Conservation (phyloP, 768 basidiomycete genomes). For the Phylloporus sp. region DNA sequence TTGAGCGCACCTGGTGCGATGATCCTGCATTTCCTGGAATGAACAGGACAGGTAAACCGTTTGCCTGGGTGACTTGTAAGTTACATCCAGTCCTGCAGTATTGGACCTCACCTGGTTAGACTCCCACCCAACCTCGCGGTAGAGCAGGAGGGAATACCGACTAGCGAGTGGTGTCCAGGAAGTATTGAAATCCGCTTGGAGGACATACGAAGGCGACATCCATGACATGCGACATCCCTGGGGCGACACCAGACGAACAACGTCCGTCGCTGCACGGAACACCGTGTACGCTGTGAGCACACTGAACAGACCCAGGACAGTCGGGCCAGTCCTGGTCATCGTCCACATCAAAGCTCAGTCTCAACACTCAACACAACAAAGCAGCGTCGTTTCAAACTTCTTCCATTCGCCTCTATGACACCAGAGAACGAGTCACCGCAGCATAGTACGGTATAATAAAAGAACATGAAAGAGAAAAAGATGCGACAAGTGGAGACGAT, state of each 20-base stretch:
- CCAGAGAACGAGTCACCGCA: constrained; percentile 31
- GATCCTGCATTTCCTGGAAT: constrained; percentile 98
- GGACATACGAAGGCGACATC: constrained; percentile 89
- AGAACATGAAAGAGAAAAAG: constrained; percentile 26
- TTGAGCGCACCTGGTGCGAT: constrained; percentile 88
- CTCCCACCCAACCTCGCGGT: constrained; percentile 89
- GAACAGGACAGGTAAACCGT: constrained; percentile 86
- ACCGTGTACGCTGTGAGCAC: constrained; percentile 36
- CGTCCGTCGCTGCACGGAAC: constrained; percentile 43
- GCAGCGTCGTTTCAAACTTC: constrained; percentile 23
- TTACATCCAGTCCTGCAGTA: constrained; percentile 2
- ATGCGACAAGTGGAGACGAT: constrained; percentile 33
- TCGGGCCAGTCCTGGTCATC: constrained; percentile 12
- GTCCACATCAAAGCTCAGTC: neutral
- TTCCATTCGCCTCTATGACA: constrained; percentile 33
- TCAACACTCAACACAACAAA: neutral
- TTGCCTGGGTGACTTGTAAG: constrained; percentile 15
- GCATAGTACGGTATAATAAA: constrained; percentile 35
- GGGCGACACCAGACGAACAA: constrained; percentile 59
- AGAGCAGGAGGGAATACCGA: constrained; percentile 85
- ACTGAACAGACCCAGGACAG: constrained; percentile 31
- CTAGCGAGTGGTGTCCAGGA: constrained; percentile 68
- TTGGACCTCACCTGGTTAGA: constrained; percentile 43
- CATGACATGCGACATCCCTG: constrained; percentile 96
- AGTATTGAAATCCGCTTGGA: constrained; percentile 61